Percentiles rank a stretch among this genome's conserved stretches.
Evolutionary conservation across 805 yeast species (phyloP).

Genomic region (Grigorovia jiainica): DNA sequence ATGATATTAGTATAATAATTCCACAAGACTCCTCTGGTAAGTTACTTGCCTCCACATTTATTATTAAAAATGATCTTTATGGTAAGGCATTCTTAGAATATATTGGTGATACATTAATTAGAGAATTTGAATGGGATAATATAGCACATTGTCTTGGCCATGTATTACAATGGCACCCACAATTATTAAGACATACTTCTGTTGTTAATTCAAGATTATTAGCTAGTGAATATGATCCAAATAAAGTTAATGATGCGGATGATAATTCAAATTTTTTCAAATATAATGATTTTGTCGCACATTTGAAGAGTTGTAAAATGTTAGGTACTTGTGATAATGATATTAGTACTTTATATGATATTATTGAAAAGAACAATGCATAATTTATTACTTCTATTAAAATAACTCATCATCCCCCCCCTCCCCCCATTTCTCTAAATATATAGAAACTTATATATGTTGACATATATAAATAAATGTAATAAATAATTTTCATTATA

Average conservation of each 20-base stretch:
- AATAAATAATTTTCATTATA: no score
- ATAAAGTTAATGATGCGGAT: constrained; percentile 16
- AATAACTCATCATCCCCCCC: no score
- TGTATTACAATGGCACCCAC: constrained; percentile 91
- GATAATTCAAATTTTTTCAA: constrained; percentile 42
- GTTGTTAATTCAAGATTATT: constrained; percentile 57
- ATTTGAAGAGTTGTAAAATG: constrained; percentile 48
- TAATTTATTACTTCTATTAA: background rate
- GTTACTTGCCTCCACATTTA: constrained; percentile 59
- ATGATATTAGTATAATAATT: constrained; percentile 47
- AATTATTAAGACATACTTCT: constrained; percentile 59
- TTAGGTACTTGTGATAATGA: constrained; percentile 44
- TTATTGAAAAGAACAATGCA: background rate
- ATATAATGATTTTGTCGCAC: constrained; percentile 59
- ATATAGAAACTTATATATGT: no score
- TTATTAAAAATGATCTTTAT: constrained; percentile 55
- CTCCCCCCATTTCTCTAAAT: no score
- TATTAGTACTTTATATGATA: constrained; percentile 14
- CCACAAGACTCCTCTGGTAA: constrained; percentile 56
- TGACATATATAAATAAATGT: no score
- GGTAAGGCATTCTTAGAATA: constrained; percentile 67
- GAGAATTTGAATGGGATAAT: constrained; percentile 44
- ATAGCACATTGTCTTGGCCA: constrained; percentile 60
- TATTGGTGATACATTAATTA: constrained; percentile 66
- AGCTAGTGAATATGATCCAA: constrained; percentile 36